Percentiles rank a stretch among this genome's conserved stretches.
phyloP scores from a whole-genome alignment of 805 yeast species.

The Nakazawaea wyomingensis region DNA sequence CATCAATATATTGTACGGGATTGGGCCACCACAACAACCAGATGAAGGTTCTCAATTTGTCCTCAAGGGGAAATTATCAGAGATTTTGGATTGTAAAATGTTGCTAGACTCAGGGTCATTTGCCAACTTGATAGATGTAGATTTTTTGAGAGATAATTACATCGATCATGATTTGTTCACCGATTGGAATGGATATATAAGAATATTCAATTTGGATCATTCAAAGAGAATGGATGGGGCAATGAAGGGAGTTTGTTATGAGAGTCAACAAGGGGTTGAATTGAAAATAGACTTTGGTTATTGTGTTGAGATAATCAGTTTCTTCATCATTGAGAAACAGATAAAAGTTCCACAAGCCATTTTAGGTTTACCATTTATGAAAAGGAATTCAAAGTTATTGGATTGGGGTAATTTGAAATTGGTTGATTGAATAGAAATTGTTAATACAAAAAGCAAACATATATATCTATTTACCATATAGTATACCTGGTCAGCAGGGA shows the following conservation, averaged over 20 bases:
- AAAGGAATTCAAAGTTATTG: neutral
- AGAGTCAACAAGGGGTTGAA: conserved; percentile 3
- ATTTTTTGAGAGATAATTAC: neutral
- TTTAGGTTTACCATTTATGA: conserved; percentile 5
- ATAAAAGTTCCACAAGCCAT: conserved; percentile 1
- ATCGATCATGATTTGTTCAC: neutral
- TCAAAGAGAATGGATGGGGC: conserved; percentile 6
- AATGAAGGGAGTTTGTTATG: neutral
- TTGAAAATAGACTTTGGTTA: neutral
- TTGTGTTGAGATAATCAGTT: neutral
- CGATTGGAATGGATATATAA: neutral
- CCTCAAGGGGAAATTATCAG: neutral
- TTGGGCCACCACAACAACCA: neutral
- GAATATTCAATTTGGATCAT: neutral
- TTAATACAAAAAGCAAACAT: too few relatives aligned
- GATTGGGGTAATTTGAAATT: conserved; percentile 3
- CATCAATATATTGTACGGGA: neutral
- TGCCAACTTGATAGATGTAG: conserved; percentile 6
- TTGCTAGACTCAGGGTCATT: conserved; percentile 8
- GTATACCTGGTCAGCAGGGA: too few relatives aligned
- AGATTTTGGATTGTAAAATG: neutral
- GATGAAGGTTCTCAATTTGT: conserved; percentile 4
- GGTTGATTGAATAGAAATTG: neutral
- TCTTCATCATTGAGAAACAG: conserved; percentile 8
- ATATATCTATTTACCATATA: too few relatives aligned